These are phyloP conservation scores for Heliamphora exappendiculata DNA, from an alignment of 148 eudicot genomes.

Conservation along the genomic window DNA sequence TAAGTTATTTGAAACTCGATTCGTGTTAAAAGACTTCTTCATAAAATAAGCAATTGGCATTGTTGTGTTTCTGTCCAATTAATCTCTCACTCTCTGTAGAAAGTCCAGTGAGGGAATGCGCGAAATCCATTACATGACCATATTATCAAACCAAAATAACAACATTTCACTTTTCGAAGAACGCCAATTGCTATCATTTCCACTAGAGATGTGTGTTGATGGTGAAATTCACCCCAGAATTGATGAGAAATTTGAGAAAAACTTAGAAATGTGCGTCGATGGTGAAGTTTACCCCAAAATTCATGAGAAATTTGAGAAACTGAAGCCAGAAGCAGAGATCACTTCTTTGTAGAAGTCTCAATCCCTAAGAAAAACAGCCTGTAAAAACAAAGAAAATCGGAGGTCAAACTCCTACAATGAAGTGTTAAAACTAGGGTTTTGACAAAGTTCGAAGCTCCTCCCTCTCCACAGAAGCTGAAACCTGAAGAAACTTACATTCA, in stretches of 20 bases:
- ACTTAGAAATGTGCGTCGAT: neutral
- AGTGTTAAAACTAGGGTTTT: neutral
- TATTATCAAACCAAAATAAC: neutral
- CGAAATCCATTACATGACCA: neutral
- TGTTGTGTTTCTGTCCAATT: too few relatives aligned
- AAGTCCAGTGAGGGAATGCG: neutral
- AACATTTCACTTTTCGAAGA: neutral
- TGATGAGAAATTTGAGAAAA: conserved; percentile 1
- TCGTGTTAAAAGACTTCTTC: too few relatives aligned
- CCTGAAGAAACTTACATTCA: neutral
- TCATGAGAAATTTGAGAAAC: conserved; percentile 2
- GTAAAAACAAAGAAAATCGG: neutral
- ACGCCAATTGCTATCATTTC: neutral
- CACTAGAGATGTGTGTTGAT: neutral
- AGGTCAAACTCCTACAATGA: neutral
- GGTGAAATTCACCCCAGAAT: conserved; percentile 4
- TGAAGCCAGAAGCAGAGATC: neutral
- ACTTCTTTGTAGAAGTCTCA: conserved; percentile 2
- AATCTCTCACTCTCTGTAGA: too few relatives aligned
- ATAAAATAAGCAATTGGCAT: too few relatives aligned
- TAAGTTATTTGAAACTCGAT: too few relatives aligned
- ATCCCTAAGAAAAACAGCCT: neutral
- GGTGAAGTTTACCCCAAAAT: conserved; percentile 11
- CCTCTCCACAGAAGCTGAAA: neutral
- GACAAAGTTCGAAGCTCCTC: conserved; percentile 5